A percentile compares a stretch with the other conserved stretches of the same genome.
phyloP scores from a whole-genome alignment of 225 moss, liverwort and hornwort species.

The Marchantia paleacea region DNA sequence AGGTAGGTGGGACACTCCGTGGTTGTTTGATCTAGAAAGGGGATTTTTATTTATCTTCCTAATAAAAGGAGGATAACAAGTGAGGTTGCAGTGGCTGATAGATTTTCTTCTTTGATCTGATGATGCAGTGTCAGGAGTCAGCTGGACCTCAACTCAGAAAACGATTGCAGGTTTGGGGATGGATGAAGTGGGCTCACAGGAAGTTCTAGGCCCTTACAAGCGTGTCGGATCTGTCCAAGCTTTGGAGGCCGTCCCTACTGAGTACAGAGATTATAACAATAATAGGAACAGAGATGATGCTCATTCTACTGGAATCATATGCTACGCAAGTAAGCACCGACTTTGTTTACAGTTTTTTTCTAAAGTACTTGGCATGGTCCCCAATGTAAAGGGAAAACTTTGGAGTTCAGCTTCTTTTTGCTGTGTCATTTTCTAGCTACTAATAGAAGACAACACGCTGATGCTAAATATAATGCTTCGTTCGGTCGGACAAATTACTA shows the following conservation, averaged over 20 bases:
- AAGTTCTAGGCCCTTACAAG: constrained; percentile 46
- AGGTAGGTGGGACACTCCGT: too few relatives aligned
- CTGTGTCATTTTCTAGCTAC: neutral
- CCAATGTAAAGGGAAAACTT: too few relatives aligned
- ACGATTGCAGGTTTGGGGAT: constrained; percentile 31
- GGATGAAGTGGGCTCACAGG: constrained; percentile 29
- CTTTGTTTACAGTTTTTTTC: neutral
- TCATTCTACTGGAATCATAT: constrained; percentile 14
- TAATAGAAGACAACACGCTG: neutral
- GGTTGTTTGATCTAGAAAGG: too few relatives aligned
- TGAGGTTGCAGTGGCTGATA: neutral
- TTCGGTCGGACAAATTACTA: neutral
- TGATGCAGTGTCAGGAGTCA: constrained; percentile 34
- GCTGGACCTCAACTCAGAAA: constrained; percentile 48
- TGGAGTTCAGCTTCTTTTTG: neutral
- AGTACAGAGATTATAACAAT: constrained; percentile 36
- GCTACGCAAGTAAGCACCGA: constrained; percentile 20
- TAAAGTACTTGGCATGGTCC: neutral
- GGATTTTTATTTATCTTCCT: too few relatives aligned
- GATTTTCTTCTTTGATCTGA: neutral
- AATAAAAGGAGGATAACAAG: too few relatives aligned
- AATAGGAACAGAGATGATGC: constrained; percentile 7
- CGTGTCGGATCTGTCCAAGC: constrained; percentile 17
- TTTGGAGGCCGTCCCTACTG: constrained; percentile 27
- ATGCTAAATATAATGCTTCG: too few relatives aligned